A percentile compares a stretch with the other conserved stretches of the same genome.
These are phyloP conservation scores for Lactarius indigo DNA, from an alignment of 768 basidiomycete species.

Conservation along the genomic window DNA sequence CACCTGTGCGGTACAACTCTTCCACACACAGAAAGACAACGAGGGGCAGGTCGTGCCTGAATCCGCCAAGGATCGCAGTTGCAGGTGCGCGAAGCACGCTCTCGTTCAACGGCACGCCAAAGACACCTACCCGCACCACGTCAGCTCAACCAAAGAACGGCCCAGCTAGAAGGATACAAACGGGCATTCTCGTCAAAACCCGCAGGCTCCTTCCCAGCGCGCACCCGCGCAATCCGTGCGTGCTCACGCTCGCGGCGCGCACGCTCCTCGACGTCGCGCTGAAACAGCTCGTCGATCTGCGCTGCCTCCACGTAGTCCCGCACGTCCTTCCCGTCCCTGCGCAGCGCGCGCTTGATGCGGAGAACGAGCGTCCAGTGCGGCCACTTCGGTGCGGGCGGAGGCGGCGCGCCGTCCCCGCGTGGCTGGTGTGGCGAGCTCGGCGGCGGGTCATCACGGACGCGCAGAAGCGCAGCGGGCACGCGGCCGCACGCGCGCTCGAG, in stretches of 20 bases:
- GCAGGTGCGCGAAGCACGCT: constrained; percentile 34
- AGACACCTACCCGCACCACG: constrained; percentile 32
- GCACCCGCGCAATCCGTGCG: constrained; percentile 11
- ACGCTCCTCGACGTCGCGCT: constrained; percentile 20
- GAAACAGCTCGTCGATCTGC: constrained; percentile 16
- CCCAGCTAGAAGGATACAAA: background rate
- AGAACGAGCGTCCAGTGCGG: constrained; percentile 15
- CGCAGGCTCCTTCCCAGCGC: constrained; percentile 10
- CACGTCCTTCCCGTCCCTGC: constrained; percentile 18
- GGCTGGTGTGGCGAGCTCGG: constrained; percentile 22
- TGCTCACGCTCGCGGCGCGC: constrained; percentile 18
- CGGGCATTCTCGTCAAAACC: constrained; percentile 4
- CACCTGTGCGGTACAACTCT: constrained; percentile 45
- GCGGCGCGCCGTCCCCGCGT: constrained; percentile 6
- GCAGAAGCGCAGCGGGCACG: background rate
- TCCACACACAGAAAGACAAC: constrained; percentile 43
- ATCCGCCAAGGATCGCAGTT: constrained; percentile 36
- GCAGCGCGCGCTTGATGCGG: constrained; percentile 20
- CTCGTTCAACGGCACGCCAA: constrained; percentile 37
- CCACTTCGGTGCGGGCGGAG: constrained; percentile 20
- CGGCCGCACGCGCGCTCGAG: constrained; percentile 23
- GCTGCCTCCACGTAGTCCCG: constrained; percentile 20
- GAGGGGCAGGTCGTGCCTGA: constrained; percentile 38
- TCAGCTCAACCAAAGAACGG: background rate
- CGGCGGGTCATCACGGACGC: constrained; percentile 10